Percentiles rank a stretch among this genome's conserved stretches.
phyloP scores from a whole-genome alignment of 345 rosid genomes.

The Bruguiera sexangula region DNA sequence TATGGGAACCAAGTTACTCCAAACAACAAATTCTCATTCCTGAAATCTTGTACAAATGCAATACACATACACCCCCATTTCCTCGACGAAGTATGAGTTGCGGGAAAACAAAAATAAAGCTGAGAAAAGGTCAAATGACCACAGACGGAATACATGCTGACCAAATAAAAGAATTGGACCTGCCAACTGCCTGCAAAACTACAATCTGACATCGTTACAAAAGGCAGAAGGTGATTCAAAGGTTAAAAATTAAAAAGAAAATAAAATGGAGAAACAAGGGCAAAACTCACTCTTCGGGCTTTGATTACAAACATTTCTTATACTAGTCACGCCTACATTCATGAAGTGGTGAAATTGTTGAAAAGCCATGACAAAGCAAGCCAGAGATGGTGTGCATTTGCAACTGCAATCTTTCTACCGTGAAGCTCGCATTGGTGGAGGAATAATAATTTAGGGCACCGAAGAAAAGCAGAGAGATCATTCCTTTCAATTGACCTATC shows the following conservation, averaged over 20 bases:
- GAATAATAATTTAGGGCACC: constrained; percentile 14
- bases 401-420: constrained; percentile 16
- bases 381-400: constrained; percentile 9
- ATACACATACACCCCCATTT: constrained; percentile 29
- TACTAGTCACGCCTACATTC: constrained; percentile 22
- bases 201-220: constrained; percentile 30
- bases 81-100: constrained; percentile 15
- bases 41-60: constrained; percentile 24
- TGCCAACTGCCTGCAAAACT: constrained; percentile 29
- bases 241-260: not conserved
- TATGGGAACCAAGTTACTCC: not conserved
- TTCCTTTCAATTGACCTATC: constrained; percentile 5
- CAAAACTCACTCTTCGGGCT: constrained; percentile 38
- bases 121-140: constrained; percentile 14
- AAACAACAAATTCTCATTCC: constrained; percentile 23
- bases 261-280: constrained; percentile 4
- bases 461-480: constrained; percentile 18
- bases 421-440: constrained; percentile 12
- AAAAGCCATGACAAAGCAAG: constrained; percentile 27
- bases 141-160: constrained; percentile 28
- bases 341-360: constrained; percentile 8
- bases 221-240: constrained; percentile 16
- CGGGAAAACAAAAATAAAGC: not conserved
- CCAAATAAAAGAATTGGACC: constrained; percentile 32
- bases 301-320: constrained; percentile 27